These are phyloP conservation scores for Melanogaster broomeanus DNA, from an alignment of 768 basidiomycete species.

Conservation along the genomic window DNA sequence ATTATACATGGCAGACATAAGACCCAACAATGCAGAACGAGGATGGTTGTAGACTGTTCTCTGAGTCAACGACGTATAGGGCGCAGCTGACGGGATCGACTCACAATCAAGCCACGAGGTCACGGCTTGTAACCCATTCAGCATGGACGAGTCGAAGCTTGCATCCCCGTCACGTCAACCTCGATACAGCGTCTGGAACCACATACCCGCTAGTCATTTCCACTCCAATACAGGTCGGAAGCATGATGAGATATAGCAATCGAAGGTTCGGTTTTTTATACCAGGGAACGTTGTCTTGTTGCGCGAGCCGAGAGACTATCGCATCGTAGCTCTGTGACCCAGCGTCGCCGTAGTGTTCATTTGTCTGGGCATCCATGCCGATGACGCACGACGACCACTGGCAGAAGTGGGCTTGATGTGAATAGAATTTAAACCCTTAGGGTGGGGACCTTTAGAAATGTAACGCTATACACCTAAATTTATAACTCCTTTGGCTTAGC, in stretches of 20 bases:
- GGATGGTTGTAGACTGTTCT: conserved; percentile 53
- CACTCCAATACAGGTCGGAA: conserved; percentile 39
- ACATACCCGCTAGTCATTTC: conserved; percentile 20
- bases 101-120: conserved; percentile 56
- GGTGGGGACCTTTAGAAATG: too few species aligned
- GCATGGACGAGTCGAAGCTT: conserved; percentile 63
- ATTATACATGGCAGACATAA: conserved; percentile 60
- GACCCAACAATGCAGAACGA: conserved; percentile 53
- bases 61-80: neutral
- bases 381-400: too few species aligned
- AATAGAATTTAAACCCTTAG: too few species aligned
- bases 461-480: too few species aligned
- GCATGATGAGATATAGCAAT: conserved; percentile 52
- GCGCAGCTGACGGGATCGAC: conserved; percentile 6
- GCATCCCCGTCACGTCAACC: conserved; percentile 47
- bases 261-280: conserved; percentile 62
- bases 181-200: conserved; percentile 51
- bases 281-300: conserved; percentile 57
- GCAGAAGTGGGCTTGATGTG: too few species aligned
- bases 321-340: conserved; percentile 1
- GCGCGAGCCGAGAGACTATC: conserved; percentile 20
- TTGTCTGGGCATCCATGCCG: too few species aligned
- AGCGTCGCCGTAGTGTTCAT: neutral
- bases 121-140: conserved; percentile 63
- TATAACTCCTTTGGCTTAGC: too few species aligned